These are phyloP conservation scores for sorghum (Sorghum bicolor) DNA, from an alignment of 176 grass and related monocot species.

Conservation along the genomic window Sorghum_bicolor_NCBIv3 NC_012879.2:11799501-11800000, in stretches of 20 bases:
- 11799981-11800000: background rate
- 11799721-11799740: constrained; percentile 63
- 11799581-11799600: too few species aligned
- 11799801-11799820: background rate
- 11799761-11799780: constrained; percentile 78
- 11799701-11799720: background rate
- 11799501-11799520: too few species aligned
- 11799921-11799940: background rate
- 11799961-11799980: background rate
- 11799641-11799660: constrained; percentile 44
- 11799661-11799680: constrained; percentile 9
- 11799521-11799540: too few species aligned
- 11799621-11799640: constrained; percentile 53
- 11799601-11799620: too few species aligned
- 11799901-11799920: background rate
- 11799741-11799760: constrained; percentile 91
- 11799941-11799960: background rate
- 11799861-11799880: background rate
- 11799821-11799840: background rate
- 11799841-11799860: background rate
- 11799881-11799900: background rate
- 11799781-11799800: background rate
- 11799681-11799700: constrained; percentile 19
- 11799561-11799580: too few species aligned
- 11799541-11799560: too few species aligned